phyloP scores from a whole-genome alignment of 495 filamentous ascomycete species.

The Xylaria intraflava region DNA sequence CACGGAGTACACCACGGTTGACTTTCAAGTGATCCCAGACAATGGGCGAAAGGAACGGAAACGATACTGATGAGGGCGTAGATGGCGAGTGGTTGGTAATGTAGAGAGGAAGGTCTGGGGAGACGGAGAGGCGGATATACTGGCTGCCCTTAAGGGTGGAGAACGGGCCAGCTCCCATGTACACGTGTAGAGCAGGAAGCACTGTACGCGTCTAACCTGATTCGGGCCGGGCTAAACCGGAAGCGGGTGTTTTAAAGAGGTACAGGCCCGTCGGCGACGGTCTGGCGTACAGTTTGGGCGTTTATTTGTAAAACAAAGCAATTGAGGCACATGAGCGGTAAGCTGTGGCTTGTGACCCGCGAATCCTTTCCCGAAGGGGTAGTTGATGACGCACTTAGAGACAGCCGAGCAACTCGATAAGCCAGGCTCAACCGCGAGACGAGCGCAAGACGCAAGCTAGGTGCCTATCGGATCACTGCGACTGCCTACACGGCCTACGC shows the following conservation, averaged over 20 bases:
- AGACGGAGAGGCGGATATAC: not conserved
- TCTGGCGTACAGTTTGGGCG: too few relatives aligned
- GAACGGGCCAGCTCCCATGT: too few relatives aligned
- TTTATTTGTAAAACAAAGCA: not conserved
- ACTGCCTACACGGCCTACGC: too few relatives aligned
- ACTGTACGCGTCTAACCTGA: not conserved
- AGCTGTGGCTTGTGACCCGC: slow-evolving; percentile 8
- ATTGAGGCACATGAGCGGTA: not conserved
- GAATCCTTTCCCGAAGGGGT: not conserved
- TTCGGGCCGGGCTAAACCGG: not conserved
- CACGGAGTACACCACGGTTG: too few relatives aligned
- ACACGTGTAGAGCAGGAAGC: too few relatives aligned
- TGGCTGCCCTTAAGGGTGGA: not conserved
- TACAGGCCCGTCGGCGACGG: too few relatives aligned
- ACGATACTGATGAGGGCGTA: not conserved
- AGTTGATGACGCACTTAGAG: slow-evolving; percentile 8
- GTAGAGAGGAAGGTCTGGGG: not conserved
- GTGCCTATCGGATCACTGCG: too few relatives aligned
- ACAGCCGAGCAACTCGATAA: not conserved
- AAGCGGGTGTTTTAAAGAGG: not conserved
- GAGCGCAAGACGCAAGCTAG: too few relatives aligned
- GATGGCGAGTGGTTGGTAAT: not conserved
- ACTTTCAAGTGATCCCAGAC: not conserved
- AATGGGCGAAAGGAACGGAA: not conserved
- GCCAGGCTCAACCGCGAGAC: not conserved